phyloP scores from a whole-genome alignment of 2,329 filamentous ascomycete species.

The Capronia epimyces region DNA sequence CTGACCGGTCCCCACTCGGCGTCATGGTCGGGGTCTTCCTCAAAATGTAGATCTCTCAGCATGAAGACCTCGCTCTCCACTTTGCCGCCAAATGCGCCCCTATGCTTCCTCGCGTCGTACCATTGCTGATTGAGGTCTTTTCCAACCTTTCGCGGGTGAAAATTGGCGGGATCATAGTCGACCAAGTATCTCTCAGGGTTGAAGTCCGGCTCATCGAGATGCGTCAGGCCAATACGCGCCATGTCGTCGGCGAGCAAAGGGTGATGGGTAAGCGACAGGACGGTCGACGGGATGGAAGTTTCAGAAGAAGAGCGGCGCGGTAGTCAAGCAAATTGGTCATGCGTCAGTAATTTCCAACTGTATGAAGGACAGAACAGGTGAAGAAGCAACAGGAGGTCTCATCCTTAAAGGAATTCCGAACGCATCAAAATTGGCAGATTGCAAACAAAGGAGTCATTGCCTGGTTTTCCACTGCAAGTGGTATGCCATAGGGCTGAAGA shows the following conservation, averaged over 20 bases:
- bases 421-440: not conserved
- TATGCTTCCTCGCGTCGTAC: constrained; percentile 2
- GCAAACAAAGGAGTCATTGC: not conserved
- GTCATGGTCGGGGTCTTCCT: constrained; percentile 1
- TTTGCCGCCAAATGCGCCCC: constrained; percentile 11
- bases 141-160: not conserved
- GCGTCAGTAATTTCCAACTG: not conserved
- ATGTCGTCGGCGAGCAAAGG: not conserved
- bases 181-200: not conserved
- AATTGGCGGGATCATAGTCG: not conserved
- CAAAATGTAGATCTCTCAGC: constrained; percentile 2
- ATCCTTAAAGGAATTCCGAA: not conserved
- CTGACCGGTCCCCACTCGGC: constrained; percentile 20
- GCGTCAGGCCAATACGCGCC: not conserved
- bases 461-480: not conserved
- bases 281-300: no score
- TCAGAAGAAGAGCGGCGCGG: no score
- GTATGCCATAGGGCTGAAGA: not conserved
- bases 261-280: no score
- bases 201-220: constrained; percentile 4
- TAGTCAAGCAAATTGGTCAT: no score
- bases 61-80: not conserved
- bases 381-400: not conserved
- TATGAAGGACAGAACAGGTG: not conserved
- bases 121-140: constrained; percentile 7